Evolutionary conservation across 2,329 filamentous ascomycete species (phyloP).

Genomic region (Colletotrichum sp.): DNA sequence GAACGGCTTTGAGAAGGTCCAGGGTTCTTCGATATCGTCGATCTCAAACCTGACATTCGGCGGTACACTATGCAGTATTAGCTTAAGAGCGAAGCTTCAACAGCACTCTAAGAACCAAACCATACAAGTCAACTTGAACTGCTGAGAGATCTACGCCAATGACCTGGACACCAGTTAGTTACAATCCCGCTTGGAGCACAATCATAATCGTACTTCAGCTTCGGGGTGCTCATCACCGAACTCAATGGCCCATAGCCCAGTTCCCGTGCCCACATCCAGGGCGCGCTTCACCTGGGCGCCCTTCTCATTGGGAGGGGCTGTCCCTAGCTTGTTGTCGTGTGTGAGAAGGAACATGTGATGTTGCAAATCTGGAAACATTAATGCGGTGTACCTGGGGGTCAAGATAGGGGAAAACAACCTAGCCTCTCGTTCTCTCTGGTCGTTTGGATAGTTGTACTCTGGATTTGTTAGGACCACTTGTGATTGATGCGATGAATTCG

Average conservation of each 20-base stretch:
- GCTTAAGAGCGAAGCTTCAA: not conserved
- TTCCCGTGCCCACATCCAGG: conserved; percentile 34
- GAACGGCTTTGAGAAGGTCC: conserved; percentile 32
- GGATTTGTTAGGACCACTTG: no score
- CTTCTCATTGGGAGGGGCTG: not conserved
- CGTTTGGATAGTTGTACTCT: not conserved
- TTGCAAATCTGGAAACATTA: not conserved
- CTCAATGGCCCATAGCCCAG: conserved; percentile 35
- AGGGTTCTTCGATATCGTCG: conserved; percentile 36
- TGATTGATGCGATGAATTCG: no score
- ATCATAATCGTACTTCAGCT: not conserved
- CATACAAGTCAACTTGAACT: conserved; percentile 33
- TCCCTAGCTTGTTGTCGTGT: not conserved
- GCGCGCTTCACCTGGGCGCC: conserved; percentile 17
- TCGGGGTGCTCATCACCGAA: conserved; percentile 30
- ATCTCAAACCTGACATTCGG: conserved; percentile 49
- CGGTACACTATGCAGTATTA: not conserved
- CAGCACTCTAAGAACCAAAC: no score
- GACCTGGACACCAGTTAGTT: not conserved
- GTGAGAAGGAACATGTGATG: not conserved
- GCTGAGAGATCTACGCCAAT: conserved; percentile 33
- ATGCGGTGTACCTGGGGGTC: no score
- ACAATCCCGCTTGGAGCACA: no score
- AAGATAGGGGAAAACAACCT: no score
- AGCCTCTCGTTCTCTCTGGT: not conserved